Percentiles rank a stretch among this genome's conserved stretches.
phyloP scores from a whole-genome alignment of 148 eudicot species.

The Diospyros kaki region DNA sequence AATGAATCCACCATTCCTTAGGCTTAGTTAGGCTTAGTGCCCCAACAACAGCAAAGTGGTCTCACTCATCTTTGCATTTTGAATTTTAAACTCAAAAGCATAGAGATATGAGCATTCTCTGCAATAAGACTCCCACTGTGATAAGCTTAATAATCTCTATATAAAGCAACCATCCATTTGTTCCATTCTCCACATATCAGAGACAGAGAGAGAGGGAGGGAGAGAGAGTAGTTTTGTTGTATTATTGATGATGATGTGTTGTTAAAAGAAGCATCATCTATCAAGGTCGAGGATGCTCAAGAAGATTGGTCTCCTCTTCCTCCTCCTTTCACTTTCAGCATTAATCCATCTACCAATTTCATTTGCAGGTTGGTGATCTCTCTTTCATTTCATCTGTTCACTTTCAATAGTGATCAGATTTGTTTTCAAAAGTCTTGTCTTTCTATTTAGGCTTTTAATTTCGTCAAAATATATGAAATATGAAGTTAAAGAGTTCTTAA shows the following conservation, averaged over 20 bases:
- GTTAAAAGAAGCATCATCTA: too few relatives aligned
- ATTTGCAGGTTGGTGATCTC: conserved; percentile 47
- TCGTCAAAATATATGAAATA: too few relatives aligned
- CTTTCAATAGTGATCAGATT: too few relatives aligned
- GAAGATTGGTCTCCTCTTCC: conserved; percentile 40
- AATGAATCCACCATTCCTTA: conserved; percentile 44
- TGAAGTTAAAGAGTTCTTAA: too few relatives aligned
- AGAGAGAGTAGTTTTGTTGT: not conserved
- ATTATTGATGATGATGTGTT: conserved; percentile 12
- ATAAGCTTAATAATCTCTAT: conserved; percentile 19
- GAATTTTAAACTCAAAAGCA: conserved; percentile 27
- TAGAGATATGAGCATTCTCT: conserved; percentile 24
- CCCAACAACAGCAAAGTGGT: conserved; percentile 70
- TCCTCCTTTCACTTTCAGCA: conserved; percentile 49
- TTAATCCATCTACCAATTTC: conserved; percentile 41
- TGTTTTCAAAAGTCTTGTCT: too few relatives aligned
- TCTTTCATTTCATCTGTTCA: too few relatives aligned
- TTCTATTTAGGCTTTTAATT: too few relatives aligned
- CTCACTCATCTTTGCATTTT: conserved; percentile 40
- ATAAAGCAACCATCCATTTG: conserved; percentile 20
- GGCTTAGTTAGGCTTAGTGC: conserved; percentile 46
- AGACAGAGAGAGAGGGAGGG: conserved; percentile 4
- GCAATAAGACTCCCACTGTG: conserved; percentile 7
- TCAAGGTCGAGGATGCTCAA: conserved; percentile 40
- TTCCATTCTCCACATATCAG: conserved; percentile 6